Evolutionary conservation across 1,284 basidiomycete genomes (phyloP), one percentile per base, ranked within the genome.

Genomic region (Cryptococcus neoformans): DNA sequence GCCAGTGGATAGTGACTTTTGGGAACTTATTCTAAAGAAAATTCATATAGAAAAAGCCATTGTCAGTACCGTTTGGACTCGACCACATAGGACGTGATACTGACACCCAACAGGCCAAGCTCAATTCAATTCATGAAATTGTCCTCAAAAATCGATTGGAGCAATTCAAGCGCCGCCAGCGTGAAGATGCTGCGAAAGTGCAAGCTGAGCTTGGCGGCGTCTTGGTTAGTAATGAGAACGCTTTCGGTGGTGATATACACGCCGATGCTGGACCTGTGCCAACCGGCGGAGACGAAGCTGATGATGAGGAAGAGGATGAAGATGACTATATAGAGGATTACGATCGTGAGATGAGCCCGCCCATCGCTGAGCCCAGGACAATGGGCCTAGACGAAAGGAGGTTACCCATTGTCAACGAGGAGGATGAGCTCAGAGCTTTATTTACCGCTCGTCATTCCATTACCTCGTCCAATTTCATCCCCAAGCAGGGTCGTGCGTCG

Each of bases 31-130:
- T 6, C 77, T 99, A 58, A 90, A 91, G 75, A 93, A 91, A 72
- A 80, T 99, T 44, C 81, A 96, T n/a, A 94, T 99, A 1, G 96
- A 92, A 88, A 97, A 97, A 77, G 90, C 96, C n/a, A 96, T 96
- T 80, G 91, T 90, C 66, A 44, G 77, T 64, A 5, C 9, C 21
- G 5, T 2, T 4, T 42, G 28, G 6, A 12, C 11, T 37, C n/a
- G 4, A n/a, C 37, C 5, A 14, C 11, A 49, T n/a, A 21, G 14
- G 49, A 10, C 14, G 14, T 28, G 46, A 48, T 14, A 34, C 49
- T 51, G 49, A 51, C 16, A 36, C 40, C n/a, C 44, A 6, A 2
- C 58, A 93, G 90, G 89, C 92, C 7, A 94, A 94, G 68, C 83
- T 99, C 49, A 90, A 91, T 71, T 85, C 83, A 58, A 83, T 98